These are phyloP conservation scores for Geotrichum europaeum DNA, from an alignment of 1,139 yeast genomes.

Conservation along the genomic window DNA sequence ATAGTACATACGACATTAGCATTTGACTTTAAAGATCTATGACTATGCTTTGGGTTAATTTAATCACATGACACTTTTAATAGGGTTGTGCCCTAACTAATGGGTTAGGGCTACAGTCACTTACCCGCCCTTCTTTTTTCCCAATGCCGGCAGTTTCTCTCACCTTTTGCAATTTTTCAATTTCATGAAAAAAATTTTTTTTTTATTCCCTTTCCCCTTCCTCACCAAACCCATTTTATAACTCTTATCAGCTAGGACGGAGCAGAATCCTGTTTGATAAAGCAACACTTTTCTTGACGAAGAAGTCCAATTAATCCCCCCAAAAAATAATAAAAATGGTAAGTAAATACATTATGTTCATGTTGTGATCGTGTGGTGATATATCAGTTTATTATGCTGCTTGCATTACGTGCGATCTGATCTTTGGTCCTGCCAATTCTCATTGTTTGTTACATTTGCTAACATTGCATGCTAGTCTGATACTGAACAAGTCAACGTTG, in stretches of 20 bases:
- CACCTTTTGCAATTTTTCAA: neutral
- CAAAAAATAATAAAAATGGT: conserved; percentile 15
- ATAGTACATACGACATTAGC: too few species aligned
- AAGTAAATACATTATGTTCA: neutral
- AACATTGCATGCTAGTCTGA: conserved; percentile 39
- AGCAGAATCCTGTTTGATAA: conserved; percentile 19
- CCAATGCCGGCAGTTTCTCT: neutral
- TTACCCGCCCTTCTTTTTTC: neutral
- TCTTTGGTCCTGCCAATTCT: neutral
- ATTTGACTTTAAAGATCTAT: too few species aligned
- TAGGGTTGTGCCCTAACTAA: conserved; percentile 10
- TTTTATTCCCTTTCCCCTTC: conserved; percentile 1
- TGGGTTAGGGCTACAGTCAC: conserved; percentile 7
- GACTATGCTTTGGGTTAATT: too few species aligned
- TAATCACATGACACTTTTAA: neutral
- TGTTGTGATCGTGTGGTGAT: neutral
- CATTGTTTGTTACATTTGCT: neutral
- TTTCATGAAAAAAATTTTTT: neutral
- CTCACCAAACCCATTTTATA: conserved; percentile 1
- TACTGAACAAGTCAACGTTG: conserved; percentile 41
- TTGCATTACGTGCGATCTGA: neutral
- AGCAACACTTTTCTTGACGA: conserved; percentile 19
- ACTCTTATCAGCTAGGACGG: conserved; percentile 17
- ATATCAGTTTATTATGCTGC: neutral
- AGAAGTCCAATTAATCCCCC: conserved; percentile 14